A percentile compares a stretch with the other conserved stretches of the same genome.
phyloP scores from a whole-genome alignment of 805 yeast species.

The Wickerhamomyces pijperi region DNA sequence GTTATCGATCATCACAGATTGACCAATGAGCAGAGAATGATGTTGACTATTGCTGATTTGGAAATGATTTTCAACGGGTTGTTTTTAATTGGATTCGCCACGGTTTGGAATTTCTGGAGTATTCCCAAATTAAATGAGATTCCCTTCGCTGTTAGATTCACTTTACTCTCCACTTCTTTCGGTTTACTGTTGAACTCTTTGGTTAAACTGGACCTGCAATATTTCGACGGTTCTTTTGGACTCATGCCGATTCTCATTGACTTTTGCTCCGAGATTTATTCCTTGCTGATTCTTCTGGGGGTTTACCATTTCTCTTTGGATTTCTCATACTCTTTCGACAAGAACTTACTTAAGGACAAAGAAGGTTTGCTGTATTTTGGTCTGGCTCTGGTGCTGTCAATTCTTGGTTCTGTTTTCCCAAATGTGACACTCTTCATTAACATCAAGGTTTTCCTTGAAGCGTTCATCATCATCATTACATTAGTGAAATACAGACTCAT shows the following conservation, averaged over 20 bases:
- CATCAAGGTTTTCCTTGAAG: neutral
- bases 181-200: neutral
- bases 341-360: neutral
- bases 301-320: neutral
- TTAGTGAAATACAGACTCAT: neutral
- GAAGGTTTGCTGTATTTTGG: neutral
- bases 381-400: neutral
- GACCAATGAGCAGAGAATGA: neutral
- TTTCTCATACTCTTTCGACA: neutral
- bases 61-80: neutral
- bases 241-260: neutral
- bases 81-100: too few species aligned
- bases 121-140: neutral
- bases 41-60: neutral
- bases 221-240: neutral
- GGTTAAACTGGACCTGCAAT: neutral
- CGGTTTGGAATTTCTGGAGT: neutral
- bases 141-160: neutral
- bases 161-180: neutral
- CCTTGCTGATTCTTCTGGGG: neutral
- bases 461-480: neutral
- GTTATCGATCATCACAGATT: neutral
- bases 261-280: neutral
- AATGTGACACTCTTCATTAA: neutral
- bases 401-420: neutral